These are phyloP conservation scores for Wallacemonas rigidus DNA, from an alignment of 208 protist species.

Conservation along the genomic window DNA sequence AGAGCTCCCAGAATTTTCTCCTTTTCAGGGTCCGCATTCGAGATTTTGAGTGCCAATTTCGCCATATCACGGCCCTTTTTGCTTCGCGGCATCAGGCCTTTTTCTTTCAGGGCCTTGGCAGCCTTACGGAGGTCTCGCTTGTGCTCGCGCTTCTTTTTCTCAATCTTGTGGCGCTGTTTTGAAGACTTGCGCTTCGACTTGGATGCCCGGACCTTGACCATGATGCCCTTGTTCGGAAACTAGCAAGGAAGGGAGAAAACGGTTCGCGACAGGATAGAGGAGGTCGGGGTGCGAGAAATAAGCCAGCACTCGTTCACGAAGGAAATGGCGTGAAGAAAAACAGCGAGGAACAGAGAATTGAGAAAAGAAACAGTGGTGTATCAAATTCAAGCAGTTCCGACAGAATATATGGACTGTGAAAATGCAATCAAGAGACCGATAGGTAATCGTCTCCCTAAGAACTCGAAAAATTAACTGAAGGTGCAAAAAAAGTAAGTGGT, in stretches of 20 bases:
- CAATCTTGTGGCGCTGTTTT: conserved; percentile 86
- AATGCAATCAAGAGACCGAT: no score
- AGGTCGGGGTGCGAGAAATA: no score
- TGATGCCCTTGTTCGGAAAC: conserved; percentile 23
- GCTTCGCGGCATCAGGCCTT: conserved; percentile 69
- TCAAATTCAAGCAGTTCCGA: not conserved
- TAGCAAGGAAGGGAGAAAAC: no score
- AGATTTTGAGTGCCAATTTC: conserved; percentile 80
- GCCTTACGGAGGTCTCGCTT: conserved; percentile 87
- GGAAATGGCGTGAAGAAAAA: no score
- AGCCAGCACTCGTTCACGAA: no score
- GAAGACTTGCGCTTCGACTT: conserved; percentile 88
- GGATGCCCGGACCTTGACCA: conserved; percentile 71
- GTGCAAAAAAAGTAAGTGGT: not conserved
- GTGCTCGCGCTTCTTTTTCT: conserved; percentile 88
- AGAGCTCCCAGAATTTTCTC: conserved; percentile 78
- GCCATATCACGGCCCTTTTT: conserved; percentile 79
- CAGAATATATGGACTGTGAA: not conserved
- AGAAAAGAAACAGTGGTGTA: conserved; percentile 7
- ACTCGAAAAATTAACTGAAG: not conserved
- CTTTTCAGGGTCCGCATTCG: conserved; percentile 86
- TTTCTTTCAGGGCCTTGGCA: conserved; percentile 79
- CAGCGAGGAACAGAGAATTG: conserved; percentile 24
- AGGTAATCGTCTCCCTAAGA: no score
- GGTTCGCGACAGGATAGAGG: no score